Conservation (phyloP, 2,329 filamentous ascomycete genomes). For the Aspergillus ustus region DNA sequence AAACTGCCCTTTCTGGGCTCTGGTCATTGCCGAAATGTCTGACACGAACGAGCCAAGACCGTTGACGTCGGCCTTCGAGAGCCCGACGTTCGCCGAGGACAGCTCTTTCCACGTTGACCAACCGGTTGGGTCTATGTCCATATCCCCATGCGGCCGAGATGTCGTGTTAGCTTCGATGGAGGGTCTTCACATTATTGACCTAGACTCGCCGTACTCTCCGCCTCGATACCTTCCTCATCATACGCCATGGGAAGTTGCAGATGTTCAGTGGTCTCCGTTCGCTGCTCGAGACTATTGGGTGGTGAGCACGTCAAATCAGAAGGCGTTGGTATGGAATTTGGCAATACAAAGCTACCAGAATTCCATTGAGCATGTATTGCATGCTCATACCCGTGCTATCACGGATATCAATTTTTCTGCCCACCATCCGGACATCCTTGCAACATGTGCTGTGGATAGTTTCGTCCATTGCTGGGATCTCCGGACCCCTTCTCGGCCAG, state of each 20-base stretch:
- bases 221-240: conserved; percentile 85
- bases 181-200: conserved; percentile 86
- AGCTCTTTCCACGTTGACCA: conserved; percentile 81
- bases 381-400: conserved; percentile 84
- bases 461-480: conserved; percentile 94
- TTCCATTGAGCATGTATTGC: conserved; percentile 84
- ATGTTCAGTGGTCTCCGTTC: conserved; percentile 97
- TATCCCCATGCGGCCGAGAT: conserved; percentile 88
- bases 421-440: conserved; percentile 84
- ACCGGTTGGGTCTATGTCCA: conserved; percentile 84
- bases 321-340: conserved; percentile 92
- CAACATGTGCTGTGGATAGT: conserved; percentile 90
- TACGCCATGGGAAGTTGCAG: conserved; percentile 91
- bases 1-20: conserved; percentile 3
- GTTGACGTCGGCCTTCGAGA: conserved; percentile 70
- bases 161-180: conserved; percentile 88
- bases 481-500: conserved; percentile 72
- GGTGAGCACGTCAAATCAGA: conserved; percentile 90
- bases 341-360: conserved; percentile 72
- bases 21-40: conserved; percentile 32
- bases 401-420: conserved; percentile 97
- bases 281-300: conserved; percentile 90
- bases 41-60: conserved; percentile 44
- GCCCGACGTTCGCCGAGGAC: conserved; percentile 84
- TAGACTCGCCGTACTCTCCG: conserved; percentile 85